phyloP scores from a whole-genome alignment of 352 stramenopile species.

The Plasmopara viticola region DNA sequence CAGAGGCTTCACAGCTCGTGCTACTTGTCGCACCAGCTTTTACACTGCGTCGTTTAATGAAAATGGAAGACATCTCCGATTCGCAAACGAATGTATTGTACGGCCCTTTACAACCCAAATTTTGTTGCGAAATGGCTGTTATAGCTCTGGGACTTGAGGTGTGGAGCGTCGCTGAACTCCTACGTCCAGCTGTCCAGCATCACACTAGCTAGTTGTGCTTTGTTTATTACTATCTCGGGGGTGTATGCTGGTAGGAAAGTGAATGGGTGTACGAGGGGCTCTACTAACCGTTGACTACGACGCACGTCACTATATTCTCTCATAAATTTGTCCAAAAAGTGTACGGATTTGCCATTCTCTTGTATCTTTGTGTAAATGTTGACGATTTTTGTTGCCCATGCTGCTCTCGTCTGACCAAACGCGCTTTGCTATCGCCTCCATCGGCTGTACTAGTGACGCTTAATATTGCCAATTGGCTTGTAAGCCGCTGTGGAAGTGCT shows the following conservation, averaged over 20 bases:
- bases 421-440: slow-evolving; percentile 26
- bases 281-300: slow-evolving; percentile 14
- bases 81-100: slow-evolving; percentile 6
- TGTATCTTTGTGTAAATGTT: slow-evolving; percentile 11
- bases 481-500: neutral
- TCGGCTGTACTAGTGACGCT: slow-evolving; percentile 14
- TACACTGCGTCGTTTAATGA: slow-evolving; percentile 5
- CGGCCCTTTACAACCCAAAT: slow-evolving; percentile 4
- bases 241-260: slow-evolving; percentile 8
- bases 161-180: slow-evolving; percentile 15
- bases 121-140: slow-evolving; percentile 8
- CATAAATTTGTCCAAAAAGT: neutral
- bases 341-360: neutral
- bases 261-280: slow-evolving; percentile 10
- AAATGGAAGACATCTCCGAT: slow-evolving; percentile 1
- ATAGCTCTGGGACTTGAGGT: slow-evolving; percentile 1
- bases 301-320: slow-evolving; percentile 12
- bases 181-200: slow-evolving; percentile 2
- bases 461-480: slow-evolving; percentile 26
- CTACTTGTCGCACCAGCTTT: slow-evolving; percentile 9
- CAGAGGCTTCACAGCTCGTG: slow-evolving; percentile 16
- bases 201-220: slow-evolving; percentile 15
- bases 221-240: slow-evolving; percentile 9
- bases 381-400: slow-evolving; percentile 47
- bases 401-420: slow-evolving; percentile 36